Evolutionary conservation across 1,139 yeast species (phyloP).

Genomic region (Taiozyma onychis): DNA sequence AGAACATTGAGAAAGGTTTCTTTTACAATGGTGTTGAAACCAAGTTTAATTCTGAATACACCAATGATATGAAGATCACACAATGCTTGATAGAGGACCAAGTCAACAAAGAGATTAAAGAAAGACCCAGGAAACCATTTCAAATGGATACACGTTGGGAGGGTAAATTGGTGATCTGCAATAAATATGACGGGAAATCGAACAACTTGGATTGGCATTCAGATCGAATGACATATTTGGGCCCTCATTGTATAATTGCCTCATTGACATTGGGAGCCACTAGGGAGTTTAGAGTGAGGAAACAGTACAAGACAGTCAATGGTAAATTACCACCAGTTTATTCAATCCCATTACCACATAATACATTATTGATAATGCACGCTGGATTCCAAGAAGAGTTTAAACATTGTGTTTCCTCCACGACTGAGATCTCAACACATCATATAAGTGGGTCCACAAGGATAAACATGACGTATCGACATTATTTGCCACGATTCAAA

Average conservation of each 20-base stretch:
- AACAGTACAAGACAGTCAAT: conserved; percentile 26
- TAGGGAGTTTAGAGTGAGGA: conserved; percentile 54
- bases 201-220: conserved; percentile 68
- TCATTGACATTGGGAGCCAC: conserved; percentile 64
- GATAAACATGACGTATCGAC: conserved; percentile 59
- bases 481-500: conserved; percentile 35
- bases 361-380: conserved; percentile 61
- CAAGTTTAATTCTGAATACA: conserved; percentile 27
- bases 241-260: conserved; percentile 63
- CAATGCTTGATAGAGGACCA: conserved; percentile 37
- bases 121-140: conserved; percentile 26
- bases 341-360: conserved; percentile 58
- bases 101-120: conserved; percentile 34
- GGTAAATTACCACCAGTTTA: conserved; percentile 28
- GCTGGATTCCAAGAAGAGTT: conserved; percentile 73
- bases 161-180: conserved; percentile 49
- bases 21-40: conserved; percentile 36
- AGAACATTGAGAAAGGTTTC: conserved; percentile 21
- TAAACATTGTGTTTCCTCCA: conserved; percentile 48
- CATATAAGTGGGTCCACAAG: conserved; percentile 44
- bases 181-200: conserved; percentile 43
- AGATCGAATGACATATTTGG: conserved; percentile 62
- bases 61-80: conserved; percentile 35
- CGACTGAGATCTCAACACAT: conserved; percentile 35
- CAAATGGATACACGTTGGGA: conserved; percentile 40